Base-by-base conservation (phyloP, 2,329 filamentous ascomycete genomes). In the Lasiodiplodia citricola region DNA sequence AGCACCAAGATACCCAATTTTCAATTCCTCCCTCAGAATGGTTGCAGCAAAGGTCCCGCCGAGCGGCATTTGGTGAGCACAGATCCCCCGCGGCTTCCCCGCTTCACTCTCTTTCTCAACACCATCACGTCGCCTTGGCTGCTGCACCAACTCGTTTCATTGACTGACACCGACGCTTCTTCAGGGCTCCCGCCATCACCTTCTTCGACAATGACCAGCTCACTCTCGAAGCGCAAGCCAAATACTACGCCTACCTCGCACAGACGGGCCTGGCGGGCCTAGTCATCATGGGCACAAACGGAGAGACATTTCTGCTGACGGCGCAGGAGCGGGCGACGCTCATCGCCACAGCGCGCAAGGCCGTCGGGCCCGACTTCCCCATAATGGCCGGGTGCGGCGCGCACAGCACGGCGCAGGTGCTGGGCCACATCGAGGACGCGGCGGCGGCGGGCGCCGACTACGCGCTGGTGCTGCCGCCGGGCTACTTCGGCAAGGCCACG, bases 281-380 rank as follows among this genome's bases (percentile, higher is more conserved):
- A 16, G 81, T 84, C 4, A 77, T 84, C 31, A 79, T 83, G 16
- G 83, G 83, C 23, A 83, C 82, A 58, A 84, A 83, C 66, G 82
- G 81, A 7, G 83, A 84, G 73, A 81, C 83, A 18, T 81, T 83
- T 58, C 75, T 83, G 25, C 80, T 84, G 38, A 83, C 81, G 0
- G 77, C 80, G 65, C 77, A 79, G 56, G 83, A 84, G 70, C 80
- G 81, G 21, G 74, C 74, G 10, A 72, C 77, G 2, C 73, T 84
- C 8, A 76, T 83, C 28, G 73, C 75, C 56, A 74, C 75, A 13
- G 82, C 82, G 0, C 78, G 82, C n/a, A 73, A 79, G 64, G 80
- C 82, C 7, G 81, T 82, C 11, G 80, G 79, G 0, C 77, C 80
- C 0, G 70, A 75, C 28, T 83, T 79, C 70, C 81, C 82, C 1